A percentile compares a stretch with the other conserved stretches of the same genome.
Conservation (phyloP, 202 grass and related monocot genomes). For the Eragrostis tef region DNA sequence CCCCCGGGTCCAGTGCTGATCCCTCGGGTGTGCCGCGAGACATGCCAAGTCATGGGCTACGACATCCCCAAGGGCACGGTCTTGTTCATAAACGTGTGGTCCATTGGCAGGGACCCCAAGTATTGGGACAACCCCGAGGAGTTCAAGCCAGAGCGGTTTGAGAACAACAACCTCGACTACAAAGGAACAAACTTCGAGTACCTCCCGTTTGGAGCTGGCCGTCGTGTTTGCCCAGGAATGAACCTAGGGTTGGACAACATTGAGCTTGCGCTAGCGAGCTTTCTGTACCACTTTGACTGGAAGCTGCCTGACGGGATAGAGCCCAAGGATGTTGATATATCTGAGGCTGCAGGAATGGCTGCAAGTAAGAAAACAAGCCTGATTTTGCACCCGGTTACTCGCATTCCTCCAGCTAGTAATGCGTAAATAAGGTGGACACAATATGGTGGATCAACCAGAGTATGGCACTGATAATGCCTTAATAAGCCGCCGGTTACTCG, state of each 20-base stretch:
- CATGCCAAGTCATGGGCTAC: slow-evolving; percentile 44
- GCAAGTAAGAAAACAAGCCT: not conserved
- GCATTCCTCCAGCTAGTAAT: not conserved
- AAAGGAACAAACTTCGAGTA: slow-evolving; percentile 44
- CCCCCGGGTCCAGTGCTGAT: slow-evolving; percentile 9
- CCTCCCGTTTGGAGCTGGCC: slow-evolving; percentile 48
- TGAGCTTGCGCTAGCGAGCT: slow-evolving; percentile 39
- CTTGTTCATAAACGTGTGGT: slow-evolving; percentile 43
- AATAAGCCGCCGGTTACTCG: not conserved
- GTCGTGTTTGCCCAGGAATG: slow-evolving; percentile 36
- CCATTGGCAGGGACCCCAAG: slow-evolving; percentile 40
- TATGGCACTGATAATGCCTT: too few species aligned
- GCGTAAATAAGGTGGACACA: not conserved
- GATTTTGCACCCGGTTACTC: not conserved
- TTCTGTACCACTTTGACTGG: slow-evolving; percentile 54
- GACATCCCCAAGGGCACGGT: slow-evolving; percentile 42
- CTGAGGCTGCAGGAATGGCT: not conserved
- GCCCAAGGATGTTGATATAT: slow-evolving; percentile 9
- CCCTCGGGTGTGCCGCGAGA: slow-evolving; percentile 34
- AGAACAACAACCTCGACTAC: slow-evolving; percentile 14
- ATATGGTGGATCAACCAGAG: too few species aligned
- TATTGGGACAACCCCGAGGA: slow-evolving; percentile 46
- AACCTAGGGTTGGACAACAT: slow-evolving; percentile 2
- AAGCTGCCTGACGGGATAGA: slow-evolving; percentile 25
- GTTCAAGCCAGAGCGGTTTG: slow-evolving; percentile 54